These are phyloP conservation scores for Vicia sativa DNA, from an alignment of 306 rosid genomes.

Conservation along the genomic window DNA sequence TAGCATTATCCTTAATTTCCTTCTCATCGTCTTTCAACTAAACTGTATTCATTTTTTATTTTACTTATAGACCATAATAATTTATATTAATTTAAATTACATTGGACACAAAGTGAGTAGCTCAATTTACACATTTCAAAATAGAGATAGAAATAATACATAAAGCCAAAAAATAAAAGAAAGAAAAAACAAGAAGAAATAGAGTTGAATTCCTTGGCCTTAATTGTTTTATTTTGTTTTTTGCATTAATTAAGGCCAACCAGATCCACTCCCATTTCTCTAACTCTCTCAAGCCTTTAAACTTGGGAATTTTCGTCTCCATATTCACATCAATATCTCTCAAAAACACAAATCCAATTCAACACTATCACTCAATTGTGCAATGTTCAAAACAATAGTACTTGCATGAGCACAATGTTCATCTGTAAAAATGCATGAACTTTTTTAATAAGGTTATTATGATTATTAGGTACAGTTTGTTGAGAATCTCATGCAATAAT, in stretches of 20 bases:
- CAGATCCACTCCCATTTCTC: slow-evolving; percentile 23
- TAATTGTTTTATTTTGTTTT: background rate
- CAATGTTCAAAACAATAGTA: background rate
- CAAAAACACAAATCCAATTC: slow-evolving; percentile 7
- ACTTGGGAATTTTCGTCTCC: background rate
- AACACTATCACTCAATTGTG: background rate
- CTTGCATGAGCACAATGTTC: background rate
- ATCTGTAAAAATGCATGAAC: slow-evolving; percentile 12
- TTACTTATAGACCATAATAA: background rate
- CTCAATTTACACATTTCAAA: background rate
- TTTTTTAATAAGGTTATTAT: background rate
- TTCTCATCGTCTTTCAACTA: slow-evolving; percentile 3
- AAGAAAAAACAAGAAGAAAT: background rate
- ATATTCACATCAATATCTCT: slow-evolving; percentile 2
- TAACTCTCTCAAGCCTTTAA: slow-evolving; percentile 20
- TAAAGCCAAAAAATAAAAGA: slow-evolving; percentile 24
- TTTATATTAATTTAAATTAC: background rate
- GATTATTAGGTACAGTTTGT: background rate
- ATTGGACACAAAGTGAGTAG: background rate
- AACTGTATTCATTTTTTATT: background rate
- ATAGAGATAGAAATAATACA: background rate
- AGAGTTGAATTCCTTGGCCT: background rate
- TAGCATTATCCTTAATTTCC: slow-evolving; percentile 20
- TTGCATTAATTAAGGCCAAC: background rate
- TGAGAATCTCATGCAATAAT: slow-evolving; percentile 12